Base-by-base conservation (phyloP, 495 filamentous ascomycete species). In the Aspergillus hancockii region DNA sequence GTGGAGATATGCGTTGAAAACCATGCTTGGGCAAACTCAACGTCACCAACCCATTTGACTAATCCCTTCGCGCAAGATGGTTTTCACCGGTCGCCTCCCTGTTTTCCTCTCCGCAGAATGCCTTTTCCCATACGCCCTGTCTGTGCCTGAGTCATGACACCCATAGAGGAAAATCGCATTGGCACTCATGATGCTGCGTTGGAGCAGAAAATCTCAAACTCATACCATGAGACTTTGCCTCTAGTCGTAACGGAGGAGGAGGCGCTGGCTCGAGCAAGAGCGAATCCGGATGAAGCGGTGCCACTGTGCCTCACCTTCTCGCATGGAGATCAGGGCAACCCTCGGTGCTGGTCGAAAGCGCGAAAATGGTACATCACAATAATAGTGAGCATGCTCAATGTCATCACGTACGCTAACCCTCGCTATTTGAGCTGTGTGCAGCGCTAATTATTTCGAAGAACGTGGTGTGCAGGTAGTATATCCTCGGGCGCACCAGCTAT, bases 281-380 rank as follows among this genome's bases (percentile, higher is more conserved):
- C 46, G 23, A 61, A 40, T 14, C 72, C 72, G 4, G 51, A 69
- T 31, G 67, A 69, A 7, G 70, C 70, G 0, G 43, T 71, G 4
- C 65, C 70, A 10, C 59, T 75, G n/a, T 50, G 69, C 30, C 66
- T 77, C 19, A 70, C 64, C 0, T 83, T 79, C 52, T 59, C 58
- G 4, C 59, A 64, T 0, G 62, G 67, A 8, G 80, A 81, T 36
- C 61, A 59, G 2, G 71, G 74, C 30, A 79, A 80, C 56, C 80
- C 80, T 22, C 72, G 79, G 1, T 73, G 77, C 57, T 83, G 79
- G 79, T 68, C 76, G 0, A 60, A 69, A 58, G 73, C 66, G 72
- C 61, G 68, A 22, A 81, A 81, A 67, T 81, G 79, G 79, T 76
- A 73, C 45, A 82, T 80, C 28, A 72, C 75, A 1, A 55, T 60